Evolutionary conservation across 345 rosid species (phyloP), one percentile per base, ranked within the genome.

Genomic region (Ricinus communis): DNA sequence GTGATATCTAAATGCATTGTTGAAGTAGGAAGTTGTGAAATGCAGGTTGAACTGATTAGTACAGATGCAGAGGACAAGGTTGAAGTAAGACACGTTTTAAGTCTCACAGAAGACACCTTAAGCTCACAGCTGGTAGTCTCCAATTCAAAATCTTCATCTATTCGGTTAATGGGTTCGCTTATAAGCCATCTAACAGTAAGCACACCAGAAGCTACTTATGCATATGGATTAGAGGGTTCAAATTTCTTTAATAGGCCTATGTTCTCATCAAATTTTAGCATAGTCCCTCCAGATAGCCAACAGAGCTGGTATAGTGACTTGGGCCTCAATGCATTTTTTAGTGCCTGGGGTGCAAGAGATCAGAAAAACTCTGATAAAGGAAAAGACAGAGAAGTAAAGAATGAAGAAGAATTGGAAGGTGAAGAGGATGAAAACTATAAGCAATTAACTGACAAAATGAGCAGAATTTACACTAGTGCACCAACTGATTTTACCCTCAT

Each of bases 181-280:
- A 43, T 85, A 57, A 85, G 88, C 83, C 91, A 91, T 74, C 80
- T 95, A 18, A 88, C 89, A 50, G 96, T 90, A 52, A 91, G 97
- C 71, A 83, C 97, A 30, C 96, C 97, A 2, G 93, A 91, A 24
- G 97, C 97, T n/a, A 87, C 89, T 1, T 90, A 79, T 72, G 96
- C 91, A 52, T 66, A 77, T 33, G 96, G 99, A 27, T 66, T 95
- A 54, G 89, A 85, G 68, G 88, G 93, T 30, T 94, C 91, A 5
- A 74, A 85, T 83, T 87, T 76, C 77, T 84, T 52, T 13, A 74
- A 45, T 28, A 86, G 79, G 66, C 82, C 79, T 22, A 80, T 83
- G 13, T 61, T 86, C 62, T 46, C 62, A 31, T 83, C 90, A 22
- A 66, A 72, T 22, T 86, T 75, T 61, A 45, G 73, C 43, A 51